Evolutionary conservation across 2,329 filamentous ascomycete species (phyloP), one percentile per base, ranked within the genome.

Genomic region (Tricladium varicosporioides): DNA sequence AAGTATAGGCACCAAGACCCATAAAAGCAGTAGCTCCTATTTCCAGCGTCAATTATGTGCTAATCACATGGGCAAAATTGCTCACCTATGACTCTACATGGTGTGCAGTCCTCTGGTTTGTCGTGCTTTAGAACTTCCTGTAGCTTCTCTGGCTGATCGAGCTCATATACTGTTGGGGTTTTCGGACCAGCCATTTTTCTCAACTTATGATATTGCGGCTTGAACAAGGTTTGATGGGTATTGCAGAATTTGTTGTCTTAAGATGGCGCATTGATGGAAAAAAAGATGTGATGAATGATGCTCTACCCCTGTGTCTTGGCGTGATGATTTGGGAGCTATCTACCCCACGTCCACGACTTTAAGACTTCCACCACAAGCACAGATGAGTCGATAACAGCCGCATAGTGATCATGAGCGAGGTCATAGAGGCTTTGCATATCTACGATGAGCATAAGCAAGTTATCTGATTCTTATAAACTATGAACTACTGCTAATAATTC

Each of bases 341-440:
- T 40, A 27, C 47, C 36, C 58, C 50, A 57, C 54, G 27, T 54
- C 48, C 36, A 46, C n/a, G 19, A 45, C n/a, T 43, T 22, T 15
- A 2, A 16, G 16, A 8, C 32, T 40, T 51, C 48, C 31, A 40
- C 45, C 53, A 8, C 53, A 53, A 27, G 36, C 42, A 49, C 47
- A 59, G 51, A 64, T 65, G 60, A 60, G 11, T 59, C 57, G 48
- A 56, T 60, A 58, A 42, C 52, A 58, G 27, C 19, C 31, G 42
- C 36, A 48, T 22, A 44, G 49, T 56, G 54, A 86, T 74, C 72
- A 93, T 92, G 89, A 90, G 83, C 77, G 86, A 91, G 77, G 85
- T 89, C 71, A 89, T 99, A 71, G 93, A 97, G 80, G 94, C 93
- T 72, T 81, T 99, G 70, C 93, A 97, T 79, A 92, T 99, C 72